phyloP scores from a whole-genome alignment of 176 grass and related monocot species.

The Pontederia paniculata region DNA sequence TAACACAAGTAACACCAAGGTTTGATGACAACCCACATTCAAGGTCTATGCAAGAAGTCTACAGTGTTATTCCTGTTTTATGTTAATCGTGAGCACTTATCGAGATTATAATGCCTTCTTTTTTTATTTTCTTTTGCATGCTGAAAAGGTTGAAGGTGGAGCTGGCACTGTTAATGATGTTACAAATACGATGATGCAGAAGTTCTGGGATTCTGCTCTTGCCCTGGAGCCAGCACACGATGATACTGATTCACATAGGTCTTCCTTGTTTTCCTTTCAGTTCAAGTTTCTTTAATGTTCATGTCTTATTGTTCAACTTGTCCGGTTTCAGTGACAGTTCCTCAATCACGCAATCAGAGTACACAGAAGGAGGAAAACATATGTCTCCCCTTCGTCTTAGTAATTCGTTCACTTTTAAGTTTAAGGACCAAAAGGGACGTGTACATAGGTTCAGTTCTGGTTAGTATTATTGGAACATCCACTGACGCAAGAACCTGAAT shows the following conservation, averaged over 20 bases:
- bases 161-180: slow-evolving; percentile 67
- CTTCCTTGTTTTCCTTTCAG: slow-evolving; percentile 2
- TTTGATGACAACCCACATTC: too few relatives aligned
- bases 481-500: neutral
- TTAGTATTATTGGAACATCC: slow-evolving; percentile 13
- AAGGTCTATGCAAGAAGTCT: too few relatives aligned
- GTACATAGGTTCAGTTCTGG: slow-evolving; percentile 83
- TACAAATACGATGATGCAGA: slow-evolving; percentile 86
- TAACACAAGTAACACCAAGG: too few relatives aligned
- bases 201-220: slow-evolving; percentile 97
- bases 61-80: too few relatives aligned
- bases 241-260: slow-evolving; percentile 74
- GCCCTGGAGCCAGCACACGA: slow-evolving; percentile 76
- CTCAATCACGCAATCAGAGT: slow-evolving; percentile 59
- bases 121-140: slow-evolving; percentile 1
- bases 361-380: slow-evolving; percentile 47
- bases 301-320: too few relatives aligned
- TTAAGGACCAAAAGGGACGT: slow-evolving; percentile 62
- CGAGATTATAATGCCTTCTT: neutral
- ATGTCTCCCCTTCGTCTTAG: slow-evolving; percentile 51
- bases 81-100: too few relatives aligned
- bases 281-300: slow-evolving; percentile 2
- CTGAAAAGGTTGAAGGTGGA: slow-evolving; percentile 66
- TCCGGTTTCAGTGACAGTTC: slow-evolving; percentile 46
- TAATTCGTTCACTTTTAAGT: slow-evolving; percentile 85